Evolutionary conservation across 2,329 filamentous ascomycete genomes (phyloP), one percentile per base, ranked within the genome.

Genomic region (Aspergillus sp.): DNA sequence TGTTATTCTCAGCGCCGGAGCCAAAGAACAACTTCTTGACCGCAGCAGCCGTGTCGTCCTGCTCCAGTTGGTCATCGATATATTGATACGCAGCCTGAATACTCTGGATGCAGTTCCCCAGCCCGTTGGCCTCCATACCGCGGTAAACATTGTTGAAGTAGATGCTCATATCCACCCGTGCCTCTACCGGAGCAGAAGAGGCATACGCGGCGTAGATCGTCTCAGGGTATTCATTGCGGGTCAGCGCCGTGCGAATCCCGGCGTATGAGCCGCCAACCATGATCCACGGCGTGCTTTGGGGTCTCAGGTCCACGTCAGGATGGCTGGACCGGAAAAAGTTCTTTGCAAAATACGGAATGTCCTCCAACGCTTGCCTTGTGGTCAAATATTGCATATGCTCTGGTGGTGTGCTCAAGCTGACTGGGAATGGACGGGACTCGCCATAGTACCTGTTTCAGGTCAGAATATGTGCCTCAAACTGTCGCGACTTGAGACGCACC

Each of bases 1-100:
- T 70, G 58, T 78, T 80, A 1, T 67, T 65, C 3, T 73, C 76
- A 0, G 74, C 76, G 0, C 73, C 77, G 3, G 66, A 58, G 8
- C 79, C 78, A 13, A 82, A 71, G 60, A 81, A 80, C 4, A 71
- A 57, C 50, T 73, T 63, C 56, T 81, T 82, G 36, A 82, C 69
- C 0, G 64, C 61, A 0, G 69, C 70, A 1, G 76, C 65, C 1
- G 66, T 63, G 0, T 59, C 57, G 3, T 62, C 61, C 6, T 67
- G 64, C 4, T 69, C 68, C 11, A 82, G 65, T 26, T 77, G 66
- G 9, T 62, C 60, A 57, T 82, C 80, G 42, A 82, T 77, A 56
- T 79, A 79, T 22, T 65, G 55, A 35, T 80, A 66, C 3, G 76
- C 77, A 4, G 76, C 75, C 14, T 77, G 70, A 46, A 80, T 70